These are phyloP conservation scores for Spergularia bocconei DNA, from an alignment of 148 eudicot genomes.

Conservation along the genomic window DNA sequence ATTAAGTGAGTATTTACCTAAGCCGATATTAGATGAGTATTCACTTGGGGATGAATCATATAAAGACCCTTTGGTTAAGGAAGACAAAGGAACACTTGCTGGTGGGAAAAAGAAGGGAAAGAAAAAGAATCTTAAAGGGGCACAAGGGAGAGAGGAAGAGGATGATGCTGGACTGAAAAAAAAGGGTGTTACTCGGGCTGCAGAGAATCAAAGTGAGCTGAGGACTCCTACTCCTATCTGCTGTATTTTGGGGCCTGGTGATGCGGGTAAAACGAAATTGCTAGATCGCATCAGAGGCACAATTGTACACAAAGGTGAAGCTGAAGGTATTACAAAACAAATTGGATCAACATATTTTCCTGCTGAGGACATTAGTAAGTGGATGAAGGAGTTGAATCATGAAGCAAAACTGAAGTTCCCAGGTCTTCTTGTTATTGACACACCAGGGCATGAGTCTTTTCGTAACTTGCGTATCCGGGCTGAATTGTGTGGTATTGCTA, in stretches of 20 bases:
- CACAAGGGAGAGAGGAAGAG: constrained; percentile 37
- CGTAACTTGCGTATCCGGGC: constrained; percentile 82
- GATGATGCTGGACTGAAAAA: constrained; percentile 33
- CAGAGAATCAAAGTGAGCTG: constrained; percentile 41
- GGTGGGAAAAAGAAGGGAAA: constrained; percentile 56
- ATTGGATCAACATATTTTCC: constrained; percentile 94
- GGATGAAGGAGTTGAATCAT: constrained; percentile 85
- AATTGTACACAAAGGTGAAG: constrained; percentile 96
- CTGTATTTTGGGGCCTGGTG: constrained; percentile 96
- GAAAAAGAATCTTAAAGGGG: constrained; percentile 53
- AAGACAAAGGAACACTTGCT: constrained; percentile 35
- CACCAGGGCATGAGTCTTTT: constrained; percentile 97
- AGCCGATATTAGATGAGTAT: too few species aligned
- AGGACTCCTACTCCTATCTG: constrained; percentile 96
- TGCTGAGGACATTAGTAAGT: constrained; percentile 78
- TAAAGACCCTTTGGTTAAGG: constrained; percentile 44
- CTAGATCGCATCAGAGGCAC: constrained; percentile 89
- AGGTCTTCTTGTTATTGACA: constrained; percentile 86
- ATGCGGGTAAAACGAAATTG: constrained; percentile 89
- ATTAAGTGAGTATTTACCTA: too few species aligned
- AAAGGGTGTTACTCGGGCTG: constrained; percentile 30
- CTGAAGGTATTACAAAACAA: constrained; percentile 95
- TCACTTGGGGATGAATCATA: constrained; percentile 48
- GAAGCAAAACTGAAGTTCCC: constrained; percentile 91
- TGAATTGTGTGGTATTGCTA: constrained; percentile 89